These are phyloP conservation scores for Saccharata proteae DNA, from an alignment of 2,329 filamentous ascomycete species.

Conservation along the genomic window DNA sequence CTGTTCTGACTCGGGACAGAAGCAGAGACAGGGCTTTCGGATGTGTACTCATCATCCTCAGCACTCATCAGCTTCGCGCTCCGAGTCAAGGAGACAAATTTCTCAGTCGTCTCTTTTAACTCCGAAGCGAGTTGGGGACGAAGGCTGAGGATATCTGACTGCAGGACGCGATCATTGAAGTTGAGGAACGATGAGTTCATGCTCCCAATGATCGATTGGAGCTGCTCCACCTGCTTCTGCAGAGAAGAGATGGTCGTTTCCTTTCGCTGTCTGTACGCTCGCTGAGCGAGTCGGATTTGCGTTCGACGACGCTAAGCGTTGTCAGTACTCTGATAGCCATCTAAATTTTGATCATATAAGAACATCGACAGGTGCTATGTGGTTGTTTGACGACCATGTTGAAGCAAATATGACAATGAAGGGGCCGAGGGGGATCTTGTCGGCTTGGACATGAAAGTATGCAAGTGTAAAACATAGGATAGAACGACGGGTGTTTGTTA, in stretches of 20 bases:
- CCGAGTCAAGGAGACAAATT: conserved; percentile 45
- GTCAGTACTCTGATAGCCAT: no score
- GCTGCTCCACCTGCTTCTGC: conserved; percentile 54
- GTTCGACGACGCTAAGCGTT: conserved; percentile 63
- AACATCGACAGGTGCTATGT: no score
- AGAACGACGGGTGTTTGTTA: background rate
- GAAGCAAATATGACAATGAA: no score
- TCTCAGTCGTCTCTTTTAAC: conserved; percentile 45
- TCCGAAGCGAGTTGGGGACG: conserved; percentile 46
- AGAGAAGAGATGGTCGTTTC: conserved; percentile 67
- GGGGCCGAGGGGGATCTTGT: no score
- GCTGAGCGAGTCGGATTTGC: conserved; percentile 76
- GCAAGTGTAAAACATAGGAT: conserved; percentile 2
- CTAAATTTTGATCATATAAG: background rate
- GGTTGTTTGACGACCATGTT: no score
- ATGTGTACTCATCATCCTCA: conserved; percentile 15
- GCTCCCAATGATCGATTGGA: conserved; percentile 58
- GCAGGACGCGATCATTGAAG: conserved; percentile 35
- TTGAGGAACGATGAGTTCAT: conserved; percentile 61
- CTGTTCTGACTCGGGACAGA: no score
- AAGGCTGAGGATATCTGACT: conserved; percentile 43
- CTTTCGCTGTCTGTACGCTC: conserved; percentile 75
- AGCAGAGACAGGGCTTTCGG: no score
- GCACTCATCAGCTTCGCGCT: conserved; percentile 21
- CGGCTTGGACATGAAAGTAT: conserved; percentile 3